Base-by-base conservation (phyloP, 805 yeast species). In the Saturnispora galanensis region DNA sequence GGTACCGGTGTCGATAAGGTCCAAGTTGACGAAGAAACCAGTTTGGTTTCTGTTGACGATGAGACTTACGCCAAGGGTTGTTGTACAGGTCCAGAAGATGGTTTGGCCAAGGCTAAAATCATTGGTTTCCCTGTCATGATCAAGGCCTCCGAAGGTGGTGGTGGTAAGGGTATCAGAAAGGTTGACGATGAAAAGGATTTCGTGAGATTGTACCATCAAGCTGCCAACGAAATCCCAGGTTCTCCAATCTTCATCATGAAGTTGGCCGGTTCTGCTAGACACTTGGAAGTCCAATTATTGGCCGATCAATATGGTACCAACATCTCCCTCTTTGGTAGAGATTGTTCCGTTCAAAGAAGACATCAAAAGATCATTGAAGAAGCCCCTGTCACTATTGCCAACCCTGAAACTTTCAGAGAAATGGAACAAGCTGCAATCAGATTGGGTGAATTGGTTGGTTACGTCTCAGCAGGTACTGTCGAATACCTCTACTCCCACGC, bases 81-180 rank as follows among this genome's bases (percentile, higher is more conserved):
- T 67, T 85, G 88, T 60, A 66, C 70, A 6, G 71, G 79, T 35
- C 88, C 97, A 40, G 93, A 82, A 57, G 95, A 90, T 57, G 99
- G 97, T 51, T 73, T 93, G 46, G 73, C 54, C 37, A 85, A 84
- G 63, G 98, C 98, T 48, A 77, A 73, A 56, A 64, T 74, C 58
- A 89, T 93, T 58, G 98, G 98, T 1, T 88, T 93, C 71, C 99
- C 99, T 30, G 95, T 93, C 44, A 93, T 93, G 99, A 81, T 93
- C 62, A 93, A 93, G 68, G 98, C 98, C 41, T 88, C 97, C 47
- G 99, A 93, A 79, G 99, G 99, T 73, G 99, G 99, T 68, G 99
- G 99, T 70, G 99, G 99, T 73, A 93, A 93, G 70, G 99, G 99
- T 77, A 93, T 93, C 65, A 83, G 99, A 72, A 88, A 88, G 68